Base-by-base conservation (phyloP, 306 rosid species). In the Medicago arabica region DNA sequence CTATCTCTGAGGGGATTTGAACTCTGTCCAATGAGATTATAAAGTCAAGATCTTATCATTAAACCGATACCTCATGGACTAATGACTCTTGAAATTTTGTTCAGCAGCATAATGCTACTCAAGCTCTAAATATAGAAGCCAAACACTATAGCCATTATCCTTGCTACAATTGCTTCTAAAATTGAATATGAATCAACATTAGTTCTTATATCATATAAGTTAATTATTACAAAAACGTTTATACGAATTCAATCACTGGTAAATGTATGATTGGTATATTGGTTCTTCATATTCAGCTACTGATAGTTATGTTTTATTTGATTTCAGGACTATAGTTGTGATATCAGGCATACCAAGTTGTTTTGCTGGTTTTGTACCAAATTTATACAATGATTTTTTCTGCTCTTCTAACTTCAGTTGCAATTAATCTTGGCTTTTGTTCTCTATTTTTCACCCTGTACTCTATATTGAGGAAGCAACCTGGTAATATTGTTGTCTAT, bases 351-450 rank as follows among this genome's bases (percentile, higher is more conserved):
- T 61, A 50, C 66, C 18, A n/a, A 67, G 62, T 72, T 71, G 72
- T 81, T 66, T 67, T 46, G 60, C 81, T 57, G 72, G 74, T 80
- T 80, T 71, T 72, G 62, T 74, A 63, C 70, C 47, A n/a, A 60
- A 67, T 78, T 50, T 71, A 54, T 62, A 84, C 39, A 71, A 92
- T 92, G 96, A 79, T 88, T 39, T 83, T 92, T 19, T 82, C 92
- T 47, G 96, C 97, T 58, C 88, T 92, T 17, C 78, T 90, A 75
- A 90, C 96, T 34, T 92, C 96, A 13, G 96, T 92, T 11, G 97
- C 89, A 53, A 92, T 92, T 81, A 92, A 92, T 72, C 83, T 92
- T 47, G 83, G 91, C 51, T 82, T 92, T n/a, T 92, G 96, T 68
- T 53, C 85, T 46, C 38, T 87, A 28, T 88, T 84, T 67, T 71